These are phyloP conservation scores for Schizochytrium sp. DNA, from an alignment of 108 stramenopile genomes.

Conservation along the genomic window DNA sequence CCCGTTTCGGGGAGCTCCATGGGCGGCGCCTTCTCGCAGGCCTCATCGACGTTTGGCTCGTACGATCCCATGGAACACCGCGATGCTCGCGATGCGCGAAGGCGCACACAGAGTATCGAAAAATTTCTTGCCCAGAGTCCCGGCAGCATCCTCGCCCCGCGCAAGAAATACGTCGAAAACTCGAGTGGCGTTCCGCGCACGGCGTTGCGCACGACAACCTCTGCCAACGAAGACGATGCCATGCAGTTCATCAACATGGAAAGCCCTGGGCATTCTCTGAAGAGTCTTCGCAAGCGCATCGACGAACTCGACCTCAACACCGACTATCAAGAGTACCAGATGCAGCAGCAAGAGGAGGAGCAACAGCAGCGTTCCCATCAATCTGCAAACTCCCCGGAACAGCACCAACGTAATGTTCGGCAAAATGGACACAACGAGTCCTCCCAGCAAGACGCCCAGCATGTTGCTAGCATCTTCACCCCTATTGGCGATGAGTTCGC, in stretches of 20 bases:
- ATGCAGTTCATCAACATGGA: neutral
- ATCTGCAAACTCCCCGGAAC: no score
- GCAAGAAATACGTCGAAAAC: neutral
- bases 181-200: neutral
- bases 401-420: no score
- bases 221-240: neutral
- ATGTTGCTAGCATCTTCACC: neutral
- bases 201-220: neutral
- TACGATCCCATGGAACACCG: neutral
- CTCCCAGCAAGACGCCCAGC: neutral
- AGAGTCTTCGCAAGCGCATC: neutral
- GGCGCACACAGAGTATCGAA: conserved; percentile 15
- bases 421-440: no score
- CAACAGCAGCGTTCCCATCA: neutral
- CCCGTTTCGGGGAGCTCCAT: no score
- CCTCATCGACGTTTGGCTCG: neutral
- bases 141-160: neutral
- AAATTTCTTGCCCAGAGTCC: conserved; percentile 3
- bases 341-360: neutral
- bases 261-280: neutral
- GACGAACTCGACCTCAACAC: conserved; percentile 14
- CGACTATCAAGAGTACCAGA: neutral
- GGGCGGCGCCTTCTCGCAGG: neutral
- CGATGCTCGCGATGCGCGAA: neutral
- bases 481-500: neutral